phyloP scores from a whole-genome alignment of 2,329 filamentous ascomycete species.

The Pseudogymnoascus sp. region DNA sequence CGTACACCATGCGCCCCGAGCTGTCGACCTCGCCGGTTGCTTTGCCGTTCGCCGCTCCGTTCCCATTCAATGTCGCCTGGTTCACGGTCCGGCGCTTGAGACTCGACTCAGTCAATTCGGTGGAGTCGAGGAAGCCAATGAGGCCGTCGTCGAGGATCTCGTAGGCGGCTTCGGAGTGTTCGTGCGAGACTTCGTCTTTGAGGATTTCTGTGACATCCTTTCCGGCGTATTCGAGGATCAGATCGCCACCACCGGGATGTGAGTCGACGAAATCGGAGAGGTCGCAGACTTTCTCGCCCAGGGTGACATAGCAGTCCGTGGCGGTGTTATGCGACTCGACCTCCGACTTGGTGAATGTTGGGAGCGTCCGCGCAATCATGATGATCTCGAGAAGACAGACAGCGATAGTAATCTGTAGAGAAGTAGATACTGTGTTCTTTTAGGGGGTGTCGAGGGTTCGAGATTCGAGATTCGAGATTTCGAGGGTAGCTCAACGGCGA shows the following conservation, averaged over 20 bases:
- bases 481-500: background rate
- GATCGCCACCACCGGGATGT: constrained; percentile 81
- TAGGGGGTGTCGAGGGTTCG: background rate
- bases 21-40: constrained; percentile 33
- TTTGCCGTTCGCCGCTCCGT: constrained; percentile 25
- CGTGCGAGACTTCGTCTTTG: constrained; percentile 73
- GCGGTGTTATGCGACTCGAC: constrained; percentile 70
- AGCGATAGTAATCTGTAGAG: background rate
- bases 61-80: constrained; percentile 36
- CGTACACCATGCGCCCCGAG: constrained; percentile 37
- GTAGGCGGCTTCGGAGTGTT: constrained; percentile 88
- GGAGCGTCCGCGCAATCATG: constrained; percentile 77
- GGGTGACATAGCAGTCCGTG: constrained; percentile 86
- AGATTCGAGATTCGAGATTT: background rate
- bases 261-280: constrained; percentile 83
- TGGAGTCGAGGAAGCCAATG: constrained; percentile 67
- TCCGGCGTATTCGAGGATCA: constrained; percentile 84
- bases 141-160: constrained; percentile 84
- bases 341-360: constrained; percentile 72
- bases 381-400: constrained; percentile 1
- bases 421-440: background rate
- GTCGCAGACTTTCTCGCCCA: constrained; percentile 88
- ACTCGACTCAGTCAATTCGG: constrained; percentile 32
- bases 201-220: constrained; percentile 79
- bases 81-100: constrained; percentile 29